phyloP scores from a whole-genome alignment of 768 basidiomycete species.

The Lactifluus hygrophoroides region DNA sequence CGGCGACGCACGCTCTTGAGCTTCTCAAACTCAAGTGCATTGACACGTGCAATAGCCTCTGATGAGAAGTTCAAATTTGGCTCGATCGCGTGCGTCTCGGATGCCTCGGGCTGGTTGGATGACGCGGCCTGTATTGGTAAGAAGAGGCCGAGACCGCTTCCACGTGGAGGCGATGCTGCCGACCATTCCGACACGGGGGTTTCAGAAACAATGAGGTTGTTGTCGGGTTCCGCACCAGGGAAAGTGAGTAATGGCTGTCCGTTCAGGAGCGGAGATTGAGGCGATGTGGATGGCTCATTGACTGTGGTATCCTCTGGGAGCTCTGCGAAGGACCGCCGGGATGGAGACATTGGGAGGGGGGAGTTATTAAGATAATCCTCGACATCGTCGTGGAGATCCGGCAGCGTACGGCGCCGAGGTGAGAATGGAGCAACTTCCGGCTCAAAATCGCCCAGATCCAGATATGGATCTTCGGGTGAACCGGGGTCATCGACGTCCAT shows the following conservation, averaged over 20 bases:
- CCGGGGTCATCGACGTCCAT: neutral
- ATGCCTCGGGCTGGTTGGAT: constrained; percentile 7
- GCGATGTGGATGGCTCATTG: neutral
- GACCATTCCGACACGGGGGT: constrained; percentile 11
- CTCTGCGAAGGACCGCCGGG: constrained; percentile 13
- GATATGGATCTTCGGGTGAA: neutral
- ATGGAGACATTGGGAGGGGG: constrained; percentile 13
- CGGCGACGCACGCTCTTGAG: constrained; percentile 17
- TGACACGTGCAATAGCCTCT: constrained; percentile 5
- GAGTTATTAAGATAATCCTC: neutral
- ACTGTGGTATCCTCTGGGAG: constrained; percentile 13
- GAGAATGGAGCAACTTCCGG: neutral
- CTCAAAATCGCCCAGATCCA: neutral
- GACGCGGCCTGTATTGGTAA: constrained; percentile 19
- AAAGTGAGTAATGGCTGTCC: constrained; percentile 28
- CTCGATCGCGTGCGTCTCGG: constrained; percentile 11
- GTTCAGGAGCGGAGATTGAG: neutral
- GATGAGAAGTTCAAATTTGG: constrained; percentile 17
- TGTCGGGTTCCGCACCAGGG: constrained; percentile 37
- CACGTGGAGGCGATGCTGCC: constrained; percentile 5
- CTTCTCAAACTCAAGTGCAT: constrained; percentile 10
- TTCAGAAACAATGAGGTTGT: constrained; percentile 23
- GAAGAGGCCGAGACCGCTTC: constrained; percentile 15
- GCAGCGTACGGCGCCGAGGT: neutral
- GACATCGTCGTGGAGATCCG: neutral